phyloP scores from a whole-genome alignment of 768 basidiomycete genomes.

The Boletus rubescentipes region DNA sequence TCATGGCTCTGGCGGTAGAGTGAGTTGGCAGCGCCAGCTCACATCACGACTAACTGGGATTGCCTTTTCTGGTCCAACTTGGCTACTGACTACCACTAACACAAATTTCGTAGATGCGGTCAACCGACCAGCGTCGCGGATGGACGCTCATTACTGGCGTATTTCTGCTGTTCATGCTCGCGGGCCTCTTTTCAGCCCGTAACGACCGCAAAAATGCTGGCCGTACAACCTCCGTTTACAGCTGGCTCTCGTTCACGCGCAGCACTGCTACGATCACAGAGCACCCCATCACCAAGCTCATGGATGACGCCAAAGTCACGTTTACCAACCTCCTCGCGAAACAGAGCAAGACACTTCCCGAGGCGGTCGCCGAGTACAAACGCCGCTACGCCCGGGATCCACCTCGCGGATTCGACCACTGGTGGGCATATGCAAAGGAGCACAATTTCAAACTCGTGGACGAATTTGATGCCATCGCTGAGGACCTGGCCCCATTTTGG shows the following conservation, averaged over 20 bases:
- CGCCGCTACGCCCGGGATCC: conserved; percentile 75
- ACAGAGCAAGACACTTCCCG: conserved; percentile 78
- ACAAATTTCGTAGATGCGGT: conserved; percentile 12
- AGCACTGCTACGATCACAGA: conserved; percentile 14
- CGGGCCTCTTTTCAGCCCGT: conserved; percentile 45
- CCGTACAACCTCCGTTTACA: neutral
- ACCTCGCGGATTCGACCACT: conserved; percentile 87
- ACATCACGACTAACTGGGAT: conserved; percentile 5
- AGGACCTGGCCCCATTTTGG: conserved; percentile 88
- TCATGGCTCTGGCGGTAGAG: conserved; percentile 19
- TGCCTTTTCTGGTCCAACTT: conserved; percentile 23
- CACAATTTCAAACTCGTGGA: conserved; percentile 80
- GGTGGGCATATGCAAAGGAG: conserved; percentile 79
- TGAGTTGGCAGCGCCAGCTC: conserved; percentile 12
- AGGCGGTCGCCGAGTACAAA: conserved; percentile 82
- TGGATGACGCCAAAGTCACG: conserved; percentile 77
- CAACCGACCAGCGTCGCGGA: conserved; percentile 23
- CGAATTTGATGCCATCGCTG: conserved; percentile 78
- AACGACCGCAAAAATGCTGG: conserved; percentile 11
- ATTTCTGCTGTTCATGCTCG: conserved; percentile 48
- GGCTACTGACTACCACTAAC: neutral
- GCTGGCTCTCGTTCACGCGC: conserved; percentile 20
- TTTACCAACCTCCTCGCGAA: conserved; percentile 63
- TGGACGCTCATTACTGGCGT: conserved; percentile 43
- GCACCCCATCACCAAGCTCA: conserved; percentile 86